Percentiles rank a stretch among this genome's conserved stretches.
phyloP scores from a whole-genome alignment of 257 asterid species.

The Dorcoceras hygrometricum region DNA sequence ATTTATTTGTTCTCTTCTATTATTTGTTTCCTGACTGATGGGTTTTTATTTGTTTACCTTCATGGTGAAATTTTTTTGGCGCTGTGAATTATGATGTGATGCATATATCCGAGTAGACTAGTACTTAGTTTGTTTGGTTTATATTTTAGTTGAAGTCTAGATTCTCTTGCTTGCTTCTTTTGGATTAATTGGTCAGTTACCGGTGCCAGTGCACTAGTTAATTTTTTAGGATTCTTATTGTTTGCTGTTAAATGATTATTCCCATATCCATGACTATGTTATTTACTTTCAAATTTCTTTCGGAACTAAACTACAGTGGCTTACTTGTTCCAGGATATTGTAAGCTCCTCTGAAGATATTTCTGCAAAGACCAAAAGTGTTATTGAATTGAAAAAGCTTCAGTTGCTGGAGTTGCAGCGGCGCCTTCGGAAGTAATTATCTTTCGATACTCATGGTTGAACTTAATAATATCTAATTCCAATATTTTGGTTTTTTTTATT shows the following conservation, averaged over 20 bases:
- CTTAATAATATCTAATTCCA: neutral
- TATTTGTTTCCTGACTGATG: conserved; percentile 2
- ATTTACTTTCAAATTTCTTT: conserved; percentile 1
- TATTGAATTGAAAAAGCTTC: conserved; percentile 93
- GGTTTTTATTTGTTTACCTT: conserved; percentile 4
- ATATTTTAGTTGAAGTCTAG: neutral
- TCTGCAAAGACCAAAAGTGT: conserved; percentile 95
- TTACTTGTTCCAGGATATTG: conserved; percentile 59
- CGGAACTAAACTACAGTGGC: neutral
- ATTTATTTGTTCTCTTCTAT: neutral
- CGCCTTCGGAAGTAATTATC: conserved; percentile 72
- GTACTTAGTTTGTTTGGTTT: neutral
- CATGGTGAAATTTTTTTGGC: conserved; percentile 12
- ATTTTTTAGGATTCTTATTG: conserved; percentile 15
- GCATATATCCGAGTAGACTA: neutral
- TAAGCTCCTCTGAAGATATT: conserved; percentile 86
- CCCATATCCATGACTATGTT: neutral
- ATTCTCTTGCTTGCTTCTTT: conserved; percentile 1
- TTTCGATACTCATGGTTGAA: conserved; percentile 21
- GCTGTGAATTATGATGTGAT: neutral
- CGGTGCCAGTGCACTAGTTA: neutral
- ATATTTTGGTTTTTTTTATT: conserved; percentile 18
- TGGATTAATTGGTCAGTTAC: conserved; percentile 3
- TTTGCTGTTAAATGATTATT: conserved; percentile 6
- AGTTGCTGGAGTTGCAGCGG: conserved; percentile 91